Base-by-base conservation (phyloP, 2,329 filamentous ascomycete species). In the Zasmidium cellare region DNA sequence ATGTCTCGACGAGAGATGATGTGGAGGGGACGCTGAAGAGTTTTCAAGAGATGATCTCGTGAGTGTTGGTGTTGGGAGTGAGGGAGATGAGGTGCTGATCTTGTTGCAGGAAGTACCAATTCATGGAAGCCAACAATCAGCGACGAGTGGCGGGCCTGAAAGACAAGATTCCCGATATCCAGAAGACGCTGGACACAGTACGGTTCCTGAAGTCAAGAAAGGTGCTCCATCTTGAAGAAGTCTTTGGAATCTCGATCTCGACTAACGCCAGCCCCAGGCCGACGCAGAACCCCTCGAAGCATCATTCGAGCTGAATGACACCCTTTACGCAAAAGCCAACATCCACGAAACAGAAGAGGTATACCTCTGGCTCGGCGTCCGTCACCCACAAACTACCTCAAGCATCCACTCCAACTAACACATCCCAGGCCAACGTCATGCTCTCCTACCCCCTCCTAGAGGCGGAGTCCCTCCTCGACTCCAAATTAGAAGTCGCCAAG, bases 81-180 rank as follows among this genome's bases (percentile, higher is more conserved):
- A 20, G 35, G 7, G 3, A 41, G 35, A n/a, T 41, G 14, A 11
- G 19, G 19, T 50, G 54, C 31, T 48, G 45, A 52, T 12, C 2
- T 51, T 31, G 3, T 24, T 72, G 74, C 72, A 96, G 92, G 68
- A 99, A 99, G 83, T 99, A 99, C 80, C 94, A 97, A 76, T 99
- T 97, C 79, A 99, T 99, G 94, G 92, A 97, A 78, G 82, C 89
- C 73, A 97, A 96, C 76, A 90, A 94, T 58, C 89, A 96, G 75
- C 84, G 91, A 63, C 85, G 94, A 49, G 88, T 90, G 53, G 81
- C 83, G 3, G 92, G 92, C 1, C 79, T 99, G 56, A 90, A 88
- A 71, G 92, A 97, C 71, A 99, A 97, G 80, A 92, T 99, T 65
- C 94, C 94, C 0, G 94, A 99, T 74, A 97, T 99, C 64, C 87